phyloP scores from a whole-genome alignment of 1,139 yeast species.

The Kodamaea sp. region DNA sequence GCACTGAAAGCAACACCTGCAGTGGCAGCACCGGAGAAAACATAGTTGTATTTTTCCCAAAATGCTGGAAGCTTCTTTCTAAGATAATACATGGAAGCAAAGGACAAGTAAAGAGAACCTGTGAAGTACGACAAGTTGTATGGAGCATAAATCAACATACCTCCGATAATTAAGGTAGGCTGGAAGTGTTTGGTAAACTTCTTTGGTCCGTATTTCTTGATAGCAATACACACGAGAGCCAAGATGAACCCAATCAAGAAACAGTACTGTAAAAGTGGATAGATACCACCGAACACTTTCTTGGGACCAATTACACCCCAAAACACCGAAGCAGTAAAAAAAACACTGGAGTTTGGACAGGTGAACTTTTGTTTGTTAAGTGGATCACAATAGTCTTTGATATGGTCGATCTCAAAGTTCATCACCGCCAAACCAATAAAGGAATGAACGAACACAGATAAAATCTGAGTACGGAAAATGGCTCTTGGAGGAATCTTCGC shows the following conservation, averaged over 20 bases:
- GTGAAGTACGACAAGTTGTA: slow-evolving; percentile 20
- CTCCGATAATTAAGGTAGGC: slow-evolving; percentile 21
- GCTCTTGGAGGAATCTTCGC: slow-evolving; percentile 62
- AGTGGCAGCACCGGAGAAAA: slow-evolving; percentile 19
- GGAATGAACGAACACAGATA: slow-evolving; percentile 43
- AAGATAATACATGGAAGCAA: slow-evolving; percentile 19
- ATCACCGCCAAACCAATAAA: slow-evolving; percentile 55
- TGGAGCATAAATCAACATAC: slow-evolving; percentile 17
- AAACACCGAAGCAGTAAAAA: slow-evolving; percentile 56
- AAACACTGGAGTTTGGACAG: slow-evolving; percentile 50
- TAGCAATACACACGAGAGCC: slow-evolving; percentile 33
- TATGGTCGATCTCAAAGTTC: slow-evolving; percentile 51
- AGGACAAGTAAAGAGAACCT: slow-evolving; percentile 17
- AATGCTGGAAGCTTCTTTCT: slow-evolving; percentile 17
- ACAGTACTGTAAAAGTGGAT: slow-evolving; percentile 50
- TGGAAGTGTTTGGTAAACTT: slow-evolving; percentile 17
- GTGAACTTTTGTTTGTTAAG: slow-evolving; percentile 43
- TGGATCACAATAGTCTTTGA: slow-evolving; percentile 48
- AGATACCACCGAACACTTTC: slow-evolving; percentile 47
- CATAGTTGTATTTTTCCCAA: slow-evolving; percentile 22
- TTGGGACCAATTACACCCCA: slow-evolving; percentile 71
- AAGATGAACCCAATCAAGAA: slow-evolving; percentile 51
- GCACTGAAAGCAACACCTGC: slow-evolving; percentile 23
- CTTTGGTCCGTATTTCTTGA: slow-evolving; percentile 23
- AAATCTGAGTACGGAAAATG: slow-evolving; percentile 57